Conservation (phyloP, 352 stramenopile species). For the Albugo candida region DNA sequence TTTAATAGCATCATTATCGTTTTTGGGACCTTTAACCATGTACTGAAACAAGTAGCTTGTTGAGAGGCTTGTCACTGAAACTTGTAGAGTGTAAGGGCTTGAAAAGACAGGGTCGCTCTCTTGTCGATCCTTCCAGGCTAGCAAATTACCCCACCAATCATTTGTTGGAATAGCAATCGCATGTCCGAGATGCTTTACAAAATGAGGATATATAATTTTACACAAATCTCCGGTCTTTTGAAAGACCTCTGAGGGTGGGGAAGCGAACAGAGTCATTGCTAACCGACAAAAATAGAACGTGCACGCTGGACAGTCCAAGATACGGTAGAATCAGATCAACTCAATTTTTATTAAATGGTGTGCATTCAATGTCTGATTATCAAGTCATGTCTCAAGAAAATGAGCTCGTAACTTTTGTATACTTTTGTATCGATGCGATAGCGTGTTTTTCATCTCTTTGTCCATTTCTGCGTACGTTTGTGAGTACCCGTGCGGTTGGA, state of each 20-base stretch:
- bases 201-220: too few relatives aligned
- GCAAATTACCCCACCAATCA: constrained; percentile 70
- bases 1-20: constrained; percentile 65
- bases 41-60: constrained; percentile 60
- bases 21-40: constrained; percentile 32
- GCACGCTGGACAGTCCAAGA: too few relatives aligned
- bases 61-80: constrained; percentile 26
- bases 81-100: constrained; percentile 45
- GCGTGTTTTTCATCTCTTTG: constrained; percentile 77
- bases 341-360: too few relatives aligned
- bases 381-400: too few relatives aligned
- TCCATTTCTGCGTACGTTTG: constrained; percentile 84
- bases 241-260: too few relatives aligned
- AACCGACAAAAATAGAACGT: too few relatives aligned
- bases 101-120: constrained; percentile 59
- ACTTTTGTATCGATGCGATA: constrained; percentile 78
- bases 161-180: constrained; percentile 38
- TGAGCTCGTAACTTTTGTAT: constrained; percentile 27
- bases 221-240: too few relatives aligned
- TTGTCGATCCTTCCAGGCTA: constrained; percentile 24
- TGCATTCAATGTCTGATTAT: too few relatives aligned
- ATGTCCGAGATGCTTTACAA: too few relatives aligned
- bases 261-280: too few relatives aligned
- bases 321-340: too few relatives aligned
- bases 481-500: constrained; percentile 67